Conservation (phyloP, 768 basidiomycete species). For the Amanita muscaria region DNA sequence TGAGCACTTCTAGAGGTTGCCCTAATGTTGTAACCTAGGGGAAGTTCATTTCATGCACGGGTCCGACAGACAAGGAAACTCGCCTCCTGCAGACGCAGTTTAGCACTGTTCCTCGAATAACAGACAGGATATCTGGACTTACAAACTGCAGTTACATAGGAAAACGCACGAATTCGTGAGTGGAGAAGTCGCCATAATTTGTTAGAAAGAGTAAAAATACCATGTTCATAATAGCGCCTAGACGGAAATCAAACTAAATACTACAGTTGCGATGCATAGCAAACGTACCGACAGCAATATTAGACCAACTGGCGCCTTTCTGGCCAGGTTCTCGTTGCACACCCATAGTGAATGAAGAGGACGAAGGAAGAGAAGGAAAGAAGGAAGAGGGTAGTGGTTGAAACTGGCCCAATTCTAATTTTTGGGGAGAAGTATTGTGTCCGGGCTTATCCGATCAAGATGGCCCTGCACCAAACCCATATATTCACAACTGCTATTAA, state of each 20-base stretch:
- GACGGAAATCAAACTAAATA: slow-evolving; percentile 6
- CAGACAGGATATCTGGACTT: slow-evolving; percentile 1
- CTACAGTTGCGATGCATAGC: neutral
- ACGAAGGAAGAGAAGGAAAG: slow-evolving; percentile 14
- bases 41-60: slow-evolving; percentile 9
- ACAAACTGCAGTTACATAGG: slow-evolving; percentile 4
- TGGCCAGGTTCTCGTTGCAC: slow-evolving; percentile 82
- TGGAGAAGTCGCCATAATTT: too few relatives aligned
- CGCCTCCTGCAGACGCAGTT: slow-evolving; percentile 51
- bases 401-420: slow-evolving; percentile 7
- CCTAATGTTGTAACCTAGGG: slow-evolving; percentile 91
- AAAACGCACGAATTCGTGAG: too few relatives aligned
- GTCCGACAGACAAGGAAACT: slow-evolving; percentile 23
- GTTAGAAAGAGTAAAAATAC: slow-evolving; percentile 35
- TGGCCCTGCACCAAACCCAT: too few relatives aligned
- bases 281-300: slow-evolving; percentile 84
- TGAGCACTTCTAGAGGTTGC: slow-evolving; percentile 95
- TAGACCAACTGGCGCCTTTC: slow-evolving; percentile 89
- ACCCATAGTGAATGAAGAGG: slow-evolving; percentile 46
- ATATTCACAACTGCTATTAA: neutral
- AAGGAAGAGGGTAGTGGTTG: slow-evolving; percentile 17
- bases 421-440: neutral
- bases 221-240: slow-evolving; percentile 99
- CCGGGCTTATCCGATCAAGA: neutral
- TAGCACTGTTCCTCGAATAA: neutral